These are phyloP conservation scores for Lineolata rhizophorae DNA, from an alignment of 495 filamentous ascomycete genomes.

Conservation along the genomic window DNA sequence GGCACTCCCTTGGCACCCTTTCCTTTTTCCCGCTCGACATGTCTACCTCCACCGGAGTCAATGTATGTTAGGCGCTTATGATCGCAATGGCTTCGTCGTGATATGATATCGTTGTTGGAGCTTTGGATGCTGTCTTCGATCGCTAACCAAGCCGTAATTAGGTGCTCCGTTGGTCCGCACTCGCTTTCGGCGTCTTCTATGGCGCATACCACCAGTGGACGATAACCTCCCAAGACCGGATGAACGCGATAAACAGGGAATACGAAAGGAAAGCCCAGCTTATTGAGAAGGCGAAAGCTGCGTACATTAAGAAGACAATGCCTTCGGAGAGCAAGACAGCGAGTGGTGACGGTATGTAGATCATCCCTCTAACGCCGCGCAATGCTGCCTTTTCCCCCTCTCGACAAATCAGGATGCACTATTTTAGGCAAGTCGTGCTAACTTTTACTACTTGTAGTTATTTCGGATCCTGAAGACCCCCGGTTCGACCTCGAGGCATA, in stretches of 20 bases:
- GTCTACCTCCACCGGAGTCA: no score
- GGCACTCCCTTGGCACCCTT: no score
- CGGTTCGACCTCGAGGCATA: conserved; percentile 82
- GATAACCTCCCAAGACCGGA: conserved; percentile 42
- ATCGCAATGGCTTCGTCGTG: no score
- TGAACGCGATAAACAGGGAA: conserved; percentile 45
- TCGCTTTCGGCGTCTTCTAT: conserved; percentile 73
- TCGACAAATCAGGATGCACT: neutral
- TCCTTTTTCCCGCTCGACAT: no score
- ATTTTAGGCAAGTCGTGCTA: no score
- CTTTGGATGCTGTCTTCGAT: no score
- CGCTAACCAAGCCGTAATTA: no score
- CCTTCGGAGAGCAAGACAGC: conserved; percentile 26
- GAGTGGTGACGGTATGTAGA: conserved; percentile 33
- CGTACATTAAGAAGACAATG: conserved; percentile 56
- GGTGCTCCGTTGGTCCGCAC: conserved; percentile 89
- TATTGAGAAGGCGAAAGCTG: conserved; percentile 78
- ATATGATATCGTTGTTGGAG: no score
- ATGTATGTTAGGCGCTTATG: no score
- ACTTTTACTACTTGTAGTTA: conserved; percentile 23
- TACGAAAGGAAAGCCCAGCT: conserved; percentile 70
- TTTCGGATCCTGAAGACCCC: conserved; percentile 62
- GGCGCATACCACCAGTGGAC: conserved; percentile 75
- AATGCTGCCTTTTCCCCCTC: neutral
- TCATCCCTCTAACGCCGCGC: conserved; percentile 3